Percentiles rank a stretch among this genome's conserved stretches.
Evolutionary conservation across 176 grass and related monocot species (phyloP).

Genomic region (sorghum (Sorghum bicolor)): Sorghum_bicolor_NCBIv3 NC_012870.2:56161501-56162000

Average conservation of each 20-base stretch:
- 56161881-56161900: constrained; percentile 68
- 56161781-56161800: constrained; percentile 86
- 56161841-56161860: constrained; percentile 56
- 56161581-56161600: background rate
- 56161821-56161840: constrained; percentile 63
- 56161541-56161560: no score
- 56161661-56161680: constrained; percentile 88
- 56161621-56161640: background rate
- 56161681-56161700: constrained; percentile 85
- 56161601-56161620: no score
- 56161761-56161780: constrained; percentile 57
- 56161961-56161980: background rate
- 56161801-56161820: constrained; percentile 57
- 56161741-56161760: constrained; percentile 64
- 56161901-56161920: constrained; percentile 69
- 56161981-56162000: background rate
- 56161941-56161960: constrained; percentile 91
- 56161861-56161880: constrained; percentile 82
- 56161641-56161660: constrained; percentile 60
- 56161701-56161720: constrained; percentile 85
- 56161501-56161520: no score
- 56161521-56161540: no score
- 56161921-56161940: constrained; percentile 66
- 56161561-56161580: no score
- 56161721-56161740: constrained; percentile 94